A percentile compares a stretch with the other conserved stretches of the same genome.
Evolutionary conservation across 176 grass and related monocot species (phyloP).

Genomic region (Paspalum notatum): DNA sequence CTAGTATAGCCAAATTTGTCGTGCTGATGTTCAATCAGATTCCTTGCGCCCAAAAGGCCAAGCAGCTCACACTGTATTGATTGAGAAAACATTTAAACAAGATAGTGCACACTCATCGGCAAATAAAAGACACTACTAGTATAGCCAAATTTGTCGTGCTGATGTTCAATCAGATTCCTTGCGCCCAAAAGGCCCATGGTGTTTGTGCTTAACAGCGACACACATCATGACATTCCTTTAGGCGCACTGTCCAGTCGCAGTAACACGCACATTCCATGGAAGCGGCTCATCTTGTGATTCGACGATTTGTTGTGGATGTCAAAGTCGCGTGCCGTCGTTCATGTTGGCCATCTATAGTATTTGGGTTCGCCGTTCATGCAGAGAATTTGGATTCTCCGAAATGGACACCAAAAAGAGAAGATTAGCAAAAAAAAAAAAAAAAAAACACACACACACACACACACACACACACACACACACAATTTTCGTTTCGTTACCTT

Average conservation of each 20-base stretch:
- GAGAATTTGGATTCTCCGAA: not conserved
- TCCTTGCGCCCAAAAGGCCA: slow-evolving; percentile 67
- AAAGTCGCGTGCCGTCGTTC: not conserved
- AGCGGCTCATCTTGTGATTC: not conserved
- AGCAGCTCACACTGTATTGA: slow-evolving; percentile 39
- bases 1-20: no score
- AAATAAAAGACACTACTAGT: no score
- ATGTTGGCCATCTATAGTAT: not conserved
- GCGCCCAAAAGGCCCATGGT: slow-evolving; percentile 60
- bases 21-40: slow-evolving; percentile 53
- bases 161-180: slow-evolving; percentile 60
- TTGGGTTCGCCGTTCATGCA: not conserved
- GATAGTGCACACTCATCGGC: no score
- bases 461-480: no score
- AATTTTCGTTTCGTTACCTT: no score
- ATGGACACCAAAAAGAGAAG: not conserved
- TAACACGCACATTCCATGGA: slow-evolving; percentile 30
- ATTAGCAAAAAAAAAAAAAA: no score
- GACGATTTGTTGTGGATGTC: not conserved
- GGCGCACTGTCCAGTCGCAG: slow-evolving; percentile 22
- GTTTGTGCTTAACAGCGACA: slow-evolving; percentile 41
- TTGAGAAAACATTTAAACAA: slow-evolving; percentile 50
- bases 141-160: no score
- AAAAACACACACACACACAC: no score
- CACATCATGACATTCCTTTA: slow-evolving; percentile 33